phyloP scores from a whole-genome alignment of 2,329 filamentous ascomycete species.

The Pseudogymnoascus sp. region DNA sequence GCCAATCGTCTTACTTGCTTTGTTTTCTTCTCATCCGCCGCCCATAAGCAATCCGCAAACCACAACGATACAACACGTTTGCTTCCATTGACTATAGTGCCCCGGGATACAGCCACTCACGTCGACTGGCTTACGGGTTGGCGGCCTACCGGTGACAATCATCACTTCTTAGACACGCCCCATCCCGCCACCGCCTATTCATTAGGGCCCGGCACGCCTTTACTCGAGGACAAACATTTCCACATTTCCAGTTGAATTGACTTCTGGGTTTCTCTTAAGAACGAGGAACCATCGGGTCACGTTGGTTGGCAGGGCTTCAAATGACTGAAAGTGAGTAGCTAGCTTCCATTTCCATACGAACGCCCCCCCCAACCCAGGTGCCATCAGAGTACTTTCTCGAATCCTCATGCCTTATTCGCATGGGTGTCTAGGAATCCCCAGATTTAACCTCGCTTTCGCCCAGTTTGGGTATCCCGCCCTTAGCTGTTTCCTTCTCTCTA shows the following conservation, averaged over 20 bases:
- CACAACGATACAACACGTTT: neutral
- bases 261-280: neutral
- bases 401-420: neutral
- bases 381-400: neutral
- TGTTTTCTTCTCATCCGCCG: neutral
- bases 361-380: neutral
- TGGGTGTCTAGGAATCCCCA: conserved; percentile 4
- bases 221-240: neutral
- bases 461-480: neutral
- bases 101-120: neutral
- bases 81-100: neutral
- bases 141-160: neutral
- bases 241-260: neutral
- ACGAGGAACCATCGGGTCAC: neutral
- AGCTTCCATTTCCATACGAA: neutral
- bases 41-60: neutral
- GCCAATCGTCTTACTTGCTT: neutral
- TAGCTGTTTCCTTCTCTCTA: neutral
- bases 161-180: neutral
- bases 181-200: neutral
- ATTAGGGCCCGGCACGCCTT: neutral
- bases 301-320: conserved; percentile 11
- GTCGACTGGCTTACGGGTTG: neutral
- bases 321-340: conserved; percentile 14
- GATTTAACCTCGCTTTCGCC: neutral